Evolutionary conservation across 129 eudicot genomes (phyloP), one percentile per base, ranked within the genome.

Genomic region (Flaveria robusta): DNA sequence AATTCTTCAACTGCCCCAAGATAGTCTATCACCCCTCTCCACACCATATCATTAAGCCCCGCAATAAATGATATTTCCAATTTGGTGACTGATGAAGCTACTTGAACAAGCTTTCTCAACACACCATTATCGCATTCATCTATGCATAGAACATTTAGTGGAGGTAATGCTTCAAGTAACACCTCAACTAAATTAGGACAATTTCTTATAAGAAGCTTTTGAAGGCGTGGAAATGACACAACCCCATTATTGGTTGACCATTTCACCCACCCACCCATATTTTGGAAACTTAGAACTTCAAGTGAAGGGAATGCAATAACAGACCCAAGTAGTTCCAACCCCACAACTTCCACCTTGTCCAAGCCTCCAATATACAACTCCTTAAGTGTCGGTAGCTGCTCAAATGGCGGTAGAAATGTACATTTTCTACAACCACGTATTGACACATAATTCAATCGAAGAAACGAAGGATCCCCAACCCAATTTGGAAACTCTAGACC

Each of bases 11-110:
- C 49, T 0, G 64, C 15, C 18, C 49, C 29, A 29, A 71, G 76
- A 71, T 71, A 11, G 18, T 71, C 26, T 20, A 71, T 10, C 51
- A 71, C 64, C n/a, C 34, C 63, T 70, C 62, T 52, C 74, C 66
- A 71, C 13, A 52, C 27, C 47, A 24, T 7, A 23, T 70, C 59
- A 27, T 18, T 26, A 24, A 70, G 41, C 74, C 74, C 60, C 23
- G 41, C 23, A 24, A 70, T 26, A 13, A 4, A 15, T 2, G 1
- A 5, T 6, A 70, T 70, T 1, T 14, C 15, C 24, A 70, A 45
- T 23, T 47, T 27, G 20, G 42, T 62, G 42, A 62, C 20, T 15
- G 20, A 0, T 14, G 67, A 62, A 27, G 67, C 67, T 62, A 62
- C 18, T 62, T 62, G 39, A 62, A 27, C 20, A 39, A 62, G 42